A percentile compares a stretch with the other conserved stretches of the same genome.
phyloP scores from a whole-genome alignment of 176 grass and related monocot species.

The Echinochloa phyllopogon region DNA sequence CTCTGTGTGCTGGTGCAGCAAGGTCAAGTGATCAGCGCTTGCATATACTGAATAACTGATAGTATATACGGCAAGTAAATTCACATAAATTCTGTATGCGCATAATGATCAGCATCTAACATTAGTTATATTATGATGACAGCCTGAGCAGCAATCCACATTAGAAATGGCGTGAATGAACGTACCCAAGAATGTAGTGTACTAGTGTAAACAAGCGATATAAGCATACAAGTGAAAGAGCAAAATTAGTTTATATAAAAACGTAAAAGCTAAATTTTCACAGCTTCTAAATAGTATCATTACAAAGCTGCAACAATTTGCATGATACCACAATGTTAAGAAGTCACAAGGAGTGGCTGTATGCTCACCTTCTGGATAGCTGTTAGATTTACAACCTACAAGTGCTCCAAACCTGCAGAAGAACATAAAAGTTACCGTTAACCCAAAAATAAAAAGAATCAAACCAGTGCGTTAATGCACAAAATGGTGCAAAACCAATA shows the following conservation, averaged over 20 bases:
- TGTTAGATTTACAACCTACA: neutral
- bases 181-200: neutral
- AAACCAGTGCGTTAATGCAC: neutral
- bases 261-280: slow-evolving; percentile 3
- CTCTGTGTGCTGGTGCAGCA: neutral
- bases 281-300: slow-evolving; percentile 14
- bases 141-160: neutral
- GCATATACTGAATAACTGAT: neutral
- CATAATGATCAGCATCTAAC: neutral
- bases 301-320: neutral
- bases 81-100: neutral
- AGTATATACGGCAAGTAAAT: neutral
- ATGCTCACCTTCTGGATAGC: neutral
- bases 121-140: neutral
- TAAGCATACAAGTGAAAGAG: neutral
- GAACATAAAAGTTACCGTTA: neutral
- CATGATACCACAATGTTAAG: neutral
- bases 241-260: neutral
- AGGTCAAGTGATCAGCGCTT: neutral
- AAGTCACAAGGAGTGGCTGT: neutral
- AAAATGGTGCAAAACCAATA: neutral
- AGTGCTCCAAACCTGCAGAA: slow-evolving; percentile 2
- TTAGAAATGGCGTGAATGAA: neutral
- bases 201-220: neutral
- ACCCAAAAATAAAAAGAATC: neutral